Percentiles rank a stretch among this genome's conserved stretches.
Evolutionary conservation across 495 filamentous ascomycete genomes (phyloP).

Genomic region (Neurospora sp.): DNA sequence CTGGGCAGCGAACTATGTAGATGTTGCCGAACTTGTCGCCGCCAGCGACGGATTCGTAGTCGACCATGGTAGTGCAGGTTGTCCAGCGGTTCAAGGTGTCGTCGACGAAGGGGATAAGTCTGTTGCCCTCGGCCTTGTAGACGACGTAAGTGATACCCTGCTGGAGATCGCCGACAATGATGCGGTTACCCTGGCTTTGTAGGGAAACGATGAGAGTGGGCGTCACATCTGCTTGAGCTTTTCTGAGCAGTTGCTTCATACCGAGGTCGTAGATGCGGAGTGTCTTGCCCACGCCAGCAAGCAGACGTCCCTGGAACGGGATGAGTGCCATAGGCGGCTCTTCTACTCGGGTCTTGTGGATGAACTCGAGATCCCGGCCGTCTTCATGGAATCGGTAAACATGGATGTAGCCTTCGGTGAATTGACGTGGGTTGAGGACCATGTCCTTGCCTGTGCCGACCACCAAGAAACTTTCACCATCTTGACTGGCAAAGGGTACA

Average conservation of each 20-base stretch:
- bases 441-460: slow-evolving; percentile 92
- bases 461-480: slow-evolving; percentile 80
- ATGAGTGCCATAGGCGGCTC: slow-evolving; percentile 81
- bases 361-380: slow-evolving; percentile 79
- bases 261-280: slow-evolving; percentile 87
- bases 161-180: slow-evolving; percentile 83
- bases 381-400: slow-evolving; percentile 86
- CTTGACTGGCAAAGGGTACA: slow-evolving; percentile 76
- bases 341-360: slow-evolving; percentile 89
- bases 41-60: slow-evolving; percentile 92
- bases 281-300: slow-evolving; percentile 72
- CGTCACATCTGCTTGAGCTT: slow-evolving; percentile 70
- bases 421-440: slow-evolving; percentile 62
- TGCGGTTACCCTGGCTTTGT: slow-evolving; percentile 83
- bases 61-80: slow-evolving; percentile 80
- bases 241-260: slow-evolving; percentile 80
- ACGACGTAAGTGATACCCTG: slow-evolving; percentile 86
- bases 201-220: slow-evolving; percentile 77
- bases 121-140: slow-evolving; percentile 86
- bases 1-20: slow-evolving; percentile 81
- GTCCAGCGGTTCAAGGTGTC: slow-evolving; percentile 85
- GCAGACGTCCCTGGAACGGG: slow-evolving; percentile 81
- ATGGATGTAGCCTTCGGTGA: slow-evolving; percentile 73
- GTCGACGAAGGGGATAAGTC: slow-evolving; percentile 83
- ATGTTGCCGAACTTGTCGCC: slow-evolving; percentile 98